These are phyloP conservation scores for Stenogyne calaminthoides DNA, from an alignment of 305 asterid species.

Conservation along the genomic window DNA sequence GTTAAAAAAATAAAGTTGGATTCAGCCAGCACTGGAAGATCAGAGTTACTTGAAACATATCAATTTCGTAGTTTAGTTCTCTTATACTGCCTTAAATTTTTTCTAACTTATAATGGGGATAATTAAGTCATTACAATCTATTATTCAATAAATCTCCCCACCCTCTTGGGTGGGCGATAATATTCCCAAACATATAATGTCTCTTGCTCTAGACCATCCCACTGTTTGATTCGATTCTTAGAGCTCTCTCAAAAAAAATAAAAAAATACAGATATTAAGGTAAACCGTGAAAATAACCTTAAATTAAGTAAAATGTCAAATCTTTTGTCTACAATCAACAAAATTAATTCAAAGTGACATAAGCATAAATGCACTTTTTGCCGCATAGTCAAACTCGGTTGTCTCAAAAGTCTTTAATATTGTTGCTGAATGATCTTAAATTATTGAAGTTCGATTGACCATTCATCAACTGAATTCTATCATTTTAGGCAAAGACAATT, in stretches of 20 bases:
- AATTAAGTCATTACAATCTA: background rate
- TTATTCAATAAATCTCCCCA: no score
- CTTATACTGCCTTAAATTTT: background rate
- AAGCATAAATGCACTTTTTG: conserved; percentile 34
- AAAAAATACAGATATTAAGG: background rate
- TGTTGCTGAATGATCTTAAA: conserved; percentile 6
- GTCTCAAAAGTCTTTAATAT: conserved; percentile 23
- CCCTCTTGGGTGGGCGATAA: no score
- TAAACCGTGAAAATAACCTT: background rate
- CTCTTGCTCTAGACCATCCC: no score
- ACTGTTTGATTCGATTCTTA: no score
- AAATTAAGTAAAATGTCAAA: conserved; percentile 15
- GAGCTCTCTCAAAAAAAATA: no score
- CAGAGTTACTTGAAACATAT: no score
- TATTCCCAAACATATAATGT: no score
- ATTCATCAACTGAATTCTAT: conserved; percentile 12
- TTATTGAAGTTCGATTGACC: conserved; percentile 12
- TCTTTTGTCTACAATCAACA: conserved; percentile 25
- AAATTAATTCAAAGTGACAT: conserved; percentile 25
- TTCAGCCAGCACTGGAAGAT: no score
- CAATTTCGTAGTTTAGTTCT: background rate
- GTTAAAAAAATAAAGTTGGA: no score
- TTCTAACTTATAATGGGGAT: background rate
- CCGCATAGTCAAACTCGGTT: conserved; percentile 20
- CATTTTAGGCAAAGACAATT: conserved; percentile 21